phyloP scores from a whole-genome alignment of 495 filamentous ascomycete species.

The Podospora bellae-mahoneyi region DNA sequence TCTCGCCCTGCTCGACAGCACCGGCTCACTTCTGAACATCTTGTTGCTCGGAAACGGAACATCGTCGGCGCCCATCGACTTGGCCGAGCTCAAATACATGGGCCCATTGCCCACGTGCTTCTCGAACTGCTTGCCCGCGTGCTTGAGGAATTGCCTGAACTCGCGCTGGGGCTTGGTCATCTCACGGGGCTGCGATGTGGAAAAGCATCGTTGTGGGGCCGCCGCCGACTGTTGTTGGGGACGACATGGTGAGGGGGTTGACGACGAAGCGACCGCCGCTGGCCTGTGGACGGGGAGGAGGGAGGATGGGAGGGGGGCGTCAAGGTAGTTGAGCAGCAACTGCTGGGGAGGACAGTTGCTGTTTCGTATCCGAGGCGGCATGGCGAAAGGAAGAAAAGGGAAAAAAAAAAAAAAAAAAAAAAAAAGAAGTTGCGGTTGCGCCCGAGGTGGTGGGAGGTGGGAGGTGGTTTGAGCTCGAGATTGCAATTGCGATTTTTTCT shows the following conservation, averaged over 20 bases:
- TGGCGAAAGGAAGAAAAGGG: slow-evolving; percentile 13
- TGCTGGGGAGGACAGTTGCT: slow-evolving; percentile 22
- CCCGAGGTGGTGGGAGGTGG: neutral
- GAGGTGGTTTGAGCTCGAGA: neutral
- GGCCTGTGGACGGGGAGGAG: neutral
- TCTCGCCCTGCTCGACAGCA: slow-evolving; percentile 72
- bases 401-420: neutral
- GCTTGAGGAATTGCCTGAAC: slow-evolving; percentile 22
- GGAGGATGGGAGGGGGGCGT: slow-evolving; percentile 10
- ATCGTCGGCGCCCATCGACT: slow-evolving; percentile 1
- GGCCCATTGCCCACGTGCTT: slow-evolving; percentile 8
- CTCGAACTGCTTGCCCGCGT: slow-evolving; percentile 10
- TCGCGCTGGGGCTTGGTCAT: slow-evolving; percentile 19
- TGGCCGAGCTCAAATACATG: slow-evolving; percentile 16
- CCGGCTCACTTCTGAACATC: slow-evolving; percentile 65
- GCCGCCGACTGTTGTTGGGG: slow-evolving; percentile 11
- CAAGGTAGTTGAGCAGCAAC: slow-evolving; percentile 26
- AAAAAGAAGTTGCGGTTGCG: neutral
- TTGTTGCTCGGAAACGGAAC: slow-evolving; percentile 72
- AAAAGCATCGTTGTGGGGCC: slow-evolving; percentile 16
- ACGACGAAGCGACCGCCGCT: slow-evolving; percentile 12
- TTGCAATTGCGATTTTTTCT: slow-evolving; percentile 18
- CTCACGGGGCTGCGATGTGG: slow-evolving; percentile 25
- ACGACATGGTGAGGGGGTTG: slow-evolving; percentile 9
- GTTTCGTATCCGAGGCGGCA: slow-evolving; percentile 34